phyloP scores from a whole-genome alignment of 2,329 filamentous ascomycete genomes.

The Colletotrichum gloeosporioides region DNA sequence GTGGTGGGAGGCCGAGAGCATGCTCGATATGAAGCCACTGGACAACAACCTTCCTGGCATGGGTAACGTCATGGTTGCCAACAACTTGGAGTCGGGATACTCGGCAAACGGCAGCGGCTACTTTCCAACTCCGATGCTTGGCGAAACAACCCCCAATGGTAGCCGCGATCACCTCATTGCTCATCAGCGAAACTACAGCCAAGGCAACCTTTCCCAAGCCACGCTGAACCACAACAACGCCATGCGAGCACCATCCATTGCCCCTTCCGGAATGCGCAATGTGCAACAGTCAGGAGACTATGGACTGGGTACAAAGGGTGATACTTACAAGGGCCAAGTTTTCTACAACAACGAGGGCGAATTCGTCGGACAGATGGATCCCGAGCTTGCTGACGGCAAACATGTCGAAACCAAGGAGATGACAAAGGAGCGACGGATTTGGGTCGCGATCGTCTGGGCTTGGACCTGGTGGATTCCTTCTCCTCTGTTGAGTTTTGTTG shows the following conservation, averaged over 20 bases:
- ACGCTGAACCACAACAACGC: constrained; percentile 47
- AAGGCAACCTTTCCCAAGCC: constrained; percentile 61
- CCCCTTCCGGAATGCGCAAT: constrained; percentile 60
- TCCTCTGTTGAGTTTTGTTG: constrained; percentile 77
- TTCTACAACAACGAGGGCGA: constrained; percentile 77
- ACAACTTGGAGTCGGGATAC: constrained; percentile 75
- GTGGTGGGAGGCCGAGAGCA: constrained; percentile 98
- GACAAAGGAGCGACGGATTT: constrained; percentile 69
- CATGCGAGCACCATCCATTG: constrained; percentile 62
- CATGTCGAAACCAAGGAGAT: constrained; percentile 74
- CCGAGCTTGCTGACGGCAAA: constrained; percentile 79
- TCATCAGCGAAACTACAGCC: constrained; percentile 61
- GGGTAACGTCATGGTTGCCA: constrained; percentile 45
- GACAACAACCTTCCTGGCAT: constrained; percentile 42
- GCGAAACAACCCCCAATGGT: constrained; percentile 62
- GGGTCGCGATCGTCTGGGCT: constrained; percentile 84
- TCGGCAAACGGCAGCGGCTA: constrained; percentile 72
- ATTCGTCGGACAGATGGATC: constrained; percentile 73
- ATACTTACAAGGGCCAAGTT: constrained; percentile 74
- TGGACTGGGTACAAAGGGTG: constrained; percentile 85
- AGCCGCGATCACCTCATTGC: constrained; percentile 75
- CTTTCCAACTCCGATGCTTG: constrained; percentile 68
- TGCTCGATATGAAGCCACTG: constrained; percentile 85
- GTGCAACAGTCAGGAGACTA: constrained; percentile 74
- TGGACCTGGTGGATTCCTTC: constrained; percentile 96